Conservation (phyloP, 169 alveolate genomes). For the Ichthyophthirius multifiliis region DNA sequence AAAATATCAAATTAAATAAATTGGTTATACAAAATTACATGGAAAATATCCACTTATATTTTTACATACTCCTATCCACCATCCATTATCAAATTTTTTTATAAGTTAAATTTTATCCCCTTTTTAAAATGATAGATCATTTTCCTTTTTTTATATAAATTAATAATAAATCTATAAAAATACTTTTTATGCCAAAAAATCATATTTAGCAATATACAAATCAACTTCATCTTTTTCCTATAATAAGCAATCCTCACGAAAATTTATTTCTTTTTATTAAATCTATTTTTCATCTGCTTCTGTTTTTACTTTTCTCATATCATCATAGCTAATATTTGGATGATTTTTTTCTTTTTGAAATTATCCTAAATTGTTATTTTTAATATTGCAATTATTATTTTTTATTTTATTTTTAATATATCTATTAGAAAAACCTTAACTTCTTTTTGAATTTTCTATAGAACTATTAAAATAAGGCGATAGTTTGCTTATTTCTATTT, state of each 20-base stretch:
- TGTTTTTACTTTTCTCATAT: constrained; percentile 1
- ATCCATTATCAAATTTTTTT: constrained; percentile 4
- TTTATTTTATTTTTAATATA: background rate
- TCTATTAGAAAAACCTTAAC: background rate
- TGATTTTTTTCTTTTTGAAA: background rate
- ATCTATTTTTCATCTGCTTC: constrained; percentile 14
- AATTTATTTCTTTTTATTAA: too few species aligned
- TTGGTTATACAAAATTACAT: background rate
- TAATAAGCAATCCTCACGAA: too few species aligned
- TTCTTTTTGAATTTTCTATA: background rate
- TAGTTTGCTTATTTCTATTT: background rate
- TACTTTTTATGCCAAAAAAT: too few species aligned
- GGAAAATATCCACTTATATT: constrained; percentile 7
- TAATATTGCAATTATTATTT: background rate
- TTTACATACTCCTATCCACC: constrained; percentile 18
- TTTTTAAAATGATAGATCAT: background rate
- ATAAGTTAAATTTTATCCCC: constrained; percentile 6
- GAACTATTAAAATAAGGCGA: constrained; percentile 7
- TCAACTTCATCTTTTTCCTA: too few species aligned
- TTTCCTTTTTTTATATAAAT: too few species aligned
- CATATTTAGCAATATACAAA: too few species aligned
- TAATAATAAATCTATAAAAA: too few species aligned
- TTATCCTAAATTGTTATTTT: background rate
- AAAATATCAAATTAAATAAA: too few species aligned
- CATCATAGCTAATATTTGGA: background rate